These are phyloP conservation scores for Kuraishia cidri DNA, from an alignment of 805 yeast species.

Conservation along the genomic window DNA sequence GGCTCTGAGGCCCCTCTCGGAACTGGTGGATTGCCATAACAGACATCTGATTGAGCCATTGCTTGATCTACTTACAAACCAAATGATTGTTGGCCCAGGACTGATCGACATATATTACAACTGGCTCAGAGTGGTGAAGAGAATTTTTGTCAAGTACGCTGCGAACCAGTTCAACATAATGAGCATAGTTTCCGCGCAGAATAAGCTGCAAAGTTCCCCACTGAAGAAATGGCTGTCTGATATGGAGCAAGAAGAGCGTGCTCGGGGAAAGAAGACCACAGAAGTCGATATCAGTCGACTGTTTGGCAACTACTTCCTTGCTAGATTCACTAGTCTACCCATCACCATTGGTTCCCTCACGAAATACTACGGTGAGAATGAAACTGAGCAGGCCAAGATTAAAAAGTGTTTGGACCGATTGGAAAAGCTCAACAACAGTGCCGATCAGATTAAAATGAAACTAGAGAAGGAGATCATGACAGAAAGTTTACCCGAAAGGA, in stretches of 20 bases:
- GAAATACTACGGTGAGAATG: background rate
- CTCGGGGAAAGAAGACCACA: background rate
- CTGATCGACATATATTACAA: slow-evolving; percentile 44
- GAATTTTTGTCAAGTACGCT: slow-evolving; percentile 50
- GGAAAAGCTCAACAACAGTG: background rate
- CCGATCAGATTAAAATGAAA: background rate
- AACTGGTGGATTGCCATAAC: slow-evolving; percentile 47
- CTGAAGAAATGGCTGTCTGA: background rate
- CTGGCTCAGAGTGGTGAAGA: slow-evolving; percentile 55
- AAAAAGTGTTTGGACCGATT: background rate
- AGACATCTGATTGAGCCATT: slow-evolving; percentile 48
- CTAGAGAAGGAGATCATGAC: background rate
- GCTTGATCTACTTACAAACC: slow-evolving; percentile 42
- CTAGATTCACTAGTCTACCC: background rate
- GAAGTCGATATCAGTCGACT: background rate
- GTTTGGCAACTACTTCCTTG: slow-evolving; percentile 1
- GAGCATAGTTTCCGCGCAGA: slow-evolving; percentile 30
- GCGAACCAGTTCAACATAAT: slow-evolving; percentile 51
- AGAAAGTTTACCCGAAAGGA: background rate
- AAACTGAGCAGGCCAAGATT: slow-evolving; percentile 1
- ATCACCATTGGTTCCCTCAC: background rate
- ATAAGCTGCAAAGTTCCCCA: background rate
- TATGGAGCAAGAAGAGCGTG: background rate
- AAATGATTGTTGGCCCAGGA: slow-evolving; percentile 61
- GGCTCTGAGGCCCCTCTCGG: slow-evolving; percentile 48